Percentiles rank a stretch among this genome's conserved stretches.
Conservation (phyloP, 2,329 filamentous ascomycete genomes). For the Tolypocladium sp. region DNA sequence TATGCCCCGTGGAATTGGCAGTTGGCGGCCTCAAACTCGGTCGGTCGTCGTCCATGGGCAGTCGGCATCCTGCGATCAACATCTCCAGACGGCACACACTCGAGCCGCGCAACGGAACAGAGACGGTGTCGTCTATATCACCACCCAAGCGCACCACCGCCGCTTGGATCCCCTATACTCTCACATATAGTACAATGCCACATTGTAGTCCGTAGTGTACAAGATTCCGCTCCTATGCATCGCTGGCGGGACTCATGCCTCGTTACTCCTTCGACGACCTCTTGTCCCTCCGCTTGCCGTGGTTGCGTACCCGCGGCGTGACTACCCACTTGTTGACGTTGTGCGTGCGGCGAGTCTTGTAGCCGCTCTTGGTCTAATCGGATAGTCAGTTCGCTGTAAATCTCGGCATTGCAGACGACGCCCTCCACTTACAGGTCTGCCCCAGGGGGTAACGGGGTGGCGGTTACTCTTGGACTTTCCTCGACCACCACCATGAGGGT, state of each 20-base stretch:
- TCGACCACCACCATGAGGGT: slow-evolving; percentile 97
- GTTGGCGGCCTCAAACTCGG: not conserved
- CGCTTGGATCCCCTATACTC: slow-evolving; percentile 1
- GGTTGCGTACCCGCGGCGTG: slow-evolving; percentile 72
- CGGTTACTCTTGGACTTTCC: slow-evolving; percentile 99
- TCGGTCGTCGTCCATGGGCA: not conserved
- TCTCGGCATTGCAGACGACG: not conserved
- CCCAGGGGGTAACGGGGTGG: slow-evolving; percentile 93
- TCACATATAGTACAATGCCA: slow-evolving; percentile 24
- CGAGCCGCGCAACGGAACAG: not conserved
- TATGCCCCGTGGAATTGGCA: not conserved
- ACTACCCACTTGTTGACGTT: slow-evolving; percentile 93
- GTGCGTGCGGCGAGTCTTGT: slow-evolving; percentile 82
- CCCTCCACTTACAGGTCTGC: slow-evolving; percentile 65
- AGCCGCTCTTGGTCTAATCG: slow-evolving; percentile 65
- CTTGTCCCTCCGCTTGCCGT: slow-evolving; percentile 77
- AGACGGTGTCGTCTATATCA: not conserved
- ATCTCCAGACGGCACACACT: not conserved
- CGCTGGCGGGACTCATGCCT: not conserved
- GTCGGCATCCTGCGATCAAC: not conserved
- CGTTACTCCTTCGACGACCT: slow-evolving; percentile 24
- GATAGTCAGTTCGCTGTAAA: not conserved
- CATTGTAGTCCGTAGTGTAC: slow-evolving; percentile 20
- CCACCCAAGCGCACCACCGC: not conserved
- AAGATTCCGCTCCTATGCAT: slow-evolving; percentile 3